Evolutionary conservation across 163 green algal genomes (phyloP), one percentile per base, ranked within the genome.

Genomic region (Chlorella variabilis): DNA sequence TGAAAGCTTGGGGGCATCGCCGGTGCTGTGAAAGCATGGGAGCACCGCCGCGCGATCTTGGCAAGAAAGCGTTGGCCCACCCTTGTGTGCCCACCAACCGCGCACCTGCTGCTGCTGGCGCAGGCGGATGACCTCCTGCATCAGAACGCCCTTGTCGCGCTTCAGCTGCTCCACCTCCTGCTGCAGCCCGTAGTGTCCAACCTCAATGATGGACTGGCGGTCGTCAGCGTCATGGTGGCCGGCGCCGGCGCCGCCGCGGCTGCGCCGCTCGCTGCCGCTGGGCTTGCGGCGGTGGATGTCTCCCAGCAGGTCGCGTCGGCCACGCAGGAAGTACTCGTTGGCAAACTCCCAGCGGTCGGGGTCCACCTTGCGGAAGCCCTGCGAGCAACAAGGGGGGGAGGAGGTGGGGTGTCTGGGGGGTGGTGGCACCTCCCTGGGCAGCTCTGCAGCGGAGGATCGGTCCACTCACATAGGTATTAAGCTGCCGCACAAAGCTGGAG

Each of bases 381-480:
- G 89, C 51, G 78, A n/a, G n/a, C n/a, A n/a, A n/a, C n/a, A n/a
- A n/a, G n/a, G n/a, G n/a, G n/a, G n/a, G n/a, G n/a, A n/a, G n/a
- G n/a, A n/a, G n/a, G n/a, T n/a, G n/a, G n/a, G n/a, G n/a, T n/a
- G n/a, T n/a, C n/a, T n/a, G n/a, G n/a, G n/a, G 48, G 34, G 11
- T 25, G 54, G 38, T 51, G 27, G 31, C 20, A 3, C 2, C 6
- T 23, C 36, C 38, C 11, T 25, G 31, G 49, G 27, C 38, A n/a
- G n/a, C n/a, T n/a, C n/a, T n/a, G n/a, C n/a, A n/a, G n/a, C n/a
- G n/a, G n/a, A n/a, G n/a, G n/a, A n/a, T n/a, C n/a, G n/a, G n/a
- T n/a, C 34, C 54, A n/a, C 92, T 88, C 84, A 98, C 95, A 84
- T 99, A 99, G n/a, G 96, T 99, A 86, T 99, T 99, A 2, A 99